Evolutionary conservation across 2,329 filamentous ascomycete genomes (phyloP), one percentile per base, ranked within the genome.

Genomic region (Colletotrichum orchidophilum): DNA sequence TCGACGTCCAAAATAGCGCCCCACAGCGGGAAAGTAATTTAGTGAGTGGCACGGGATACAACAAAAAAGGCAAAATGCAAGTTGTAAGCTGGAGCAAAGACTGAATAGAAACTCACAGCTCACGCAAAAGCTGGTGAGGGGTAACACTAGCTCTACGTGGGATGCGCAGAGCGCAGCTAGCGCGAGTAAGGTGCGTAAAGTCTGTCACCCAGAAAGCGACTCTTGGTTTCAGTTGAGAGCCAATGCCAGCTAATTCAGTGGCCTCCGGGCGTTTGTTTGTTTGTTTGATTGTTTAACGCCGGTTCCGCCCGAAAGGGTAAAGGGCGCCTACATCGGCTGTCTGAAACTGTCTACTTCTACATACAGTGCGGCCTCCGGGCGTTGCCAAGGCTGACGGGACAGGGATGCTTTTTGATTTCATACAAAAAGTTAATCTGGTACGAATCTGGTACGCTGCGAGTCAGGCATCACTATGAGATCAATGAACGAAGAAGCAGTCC

Each of bases 1-100:
- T 64, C 90, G 84, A 0, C 91, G 93, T 0, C 93, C 94, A 0
- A 93, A 93, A 75, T 93, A 94, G 76, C 87, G 90, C 79, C 91
- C 88, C 67, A 94, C 81, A 5, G 91, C 91, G 66, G 82, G 80
- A n/a, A 81, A 72, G 70, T 74, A 77, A 65, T 68, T 66, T 80
- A 80, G 73, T 80, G 78, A 15, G 78, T 26, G 12, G 46, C 52
- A n/a, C 64, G 54, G 3, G 53, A 18, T 12, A 13, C 18, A 27
- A 29, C 31, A 3, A 60, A 54, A 4, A 54, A 3, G 1, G 9
- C 13, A 21, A 39, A 29, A 53, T 69, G 15, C 6, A n/a, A 3
- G 18, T 2, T 15, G 13, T 59, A 15, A 59, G 33, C 42, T 18
- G 21, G 59, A 42, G n/a, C 39, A 46, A 31, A 39, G 5, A 29